phyloP scores from a whole-genome alignment of 495 filamentous ascomycete species.

The Xylaria telfairii region DNA sequence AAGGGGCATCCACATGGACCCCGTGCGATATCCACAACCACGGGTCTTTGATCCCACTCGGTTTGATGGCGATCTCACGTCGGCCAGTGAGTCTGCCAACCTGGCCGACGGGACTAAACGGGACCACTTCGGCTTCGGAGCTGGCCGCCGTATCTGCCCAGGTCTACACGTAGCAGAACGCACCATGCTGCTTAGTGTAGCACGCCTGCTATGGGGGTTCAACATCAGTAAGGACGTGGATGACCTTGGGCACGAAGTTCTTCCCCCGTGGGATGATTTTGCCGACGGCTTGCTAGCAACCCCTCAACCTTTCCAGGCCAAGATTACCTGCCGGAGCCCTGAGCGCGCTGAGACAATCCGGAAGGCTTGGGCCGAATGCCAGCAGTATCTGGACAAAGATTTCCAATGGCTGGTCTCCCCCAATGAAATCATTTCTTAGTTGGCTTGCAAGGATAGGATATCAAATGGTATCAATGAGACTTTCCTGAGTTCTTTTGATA shows the following conservation, averaged over 20 bases:
- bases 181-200: constrained; percentile 52
- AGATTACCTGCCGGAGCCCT: background rate
- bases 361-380: constrained; percentile 1
- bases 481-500: background rate
- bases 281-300: background rate
- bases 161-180: constrained; percentile 59
- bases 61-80: background rate
- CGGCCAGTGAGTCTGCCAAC: background rate
- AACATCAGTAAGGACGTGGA: background rate
- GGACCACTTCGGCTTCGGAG: constrained; percentile 51
- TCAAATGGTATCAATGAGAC: background rate
- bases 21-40: background rate
- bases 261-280: background rate
- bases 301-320: background rate
- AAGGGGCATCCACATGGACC: constrained; percentile 14
- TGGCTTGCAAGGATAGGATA: background rate
- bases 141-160: constrained; percentile 59
- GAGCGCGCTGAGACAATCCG: background rate
- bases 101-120: background rate
- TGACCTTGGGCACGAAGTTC: background rate
- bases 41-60: background rate
- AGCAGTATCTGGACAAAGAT: background rate
- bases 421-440: background rate
- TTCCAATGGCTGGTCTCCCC: background rate
- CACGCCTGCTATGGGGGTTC: constrained; percentile 56